Percentiles rank a stretch among this genome's conserved stretches.
Conservation (phyloP, 805 yeast genomes). For the Metschnikowia picachoensis region DNA sequence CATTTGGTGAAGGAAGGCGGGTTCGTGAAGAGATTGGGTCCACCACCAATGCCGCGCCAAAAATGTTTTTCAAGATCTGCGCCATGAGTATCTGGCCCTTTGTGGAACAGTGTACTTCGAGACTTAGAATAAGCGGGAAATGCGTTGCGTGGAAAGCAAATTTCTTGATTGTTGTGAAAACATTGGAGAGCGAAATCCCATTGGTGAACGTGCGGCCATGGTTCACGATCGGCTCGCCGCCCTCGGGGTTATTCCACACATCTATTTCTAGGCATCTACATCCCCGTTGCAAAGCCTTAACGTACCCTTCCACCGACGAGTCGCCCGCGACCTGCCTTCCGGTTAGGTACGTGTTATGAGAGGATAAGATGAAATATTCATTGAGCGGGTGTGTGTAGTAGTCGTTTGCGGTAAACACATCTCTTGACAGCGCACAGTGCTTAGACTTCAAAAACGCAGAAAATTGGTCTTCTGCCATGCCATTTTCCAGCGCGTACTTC, state of each 20-base stretch:
- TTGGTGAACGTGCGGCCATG: slow-evolving; percentile 87
- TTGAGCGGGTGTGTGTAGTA: slow-evolving; percentile 56
- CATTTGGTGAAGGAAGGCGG: slow-evolving; percentile 62
- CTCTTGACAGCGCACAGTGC: slow-evolving; percentile 9
- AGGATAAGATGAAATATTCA: slow-evolving; percentile 86
- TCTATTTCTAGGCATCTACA: slow-evolving; percentile 95
- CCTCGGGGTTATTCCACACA: slow-evolving; percentile 77
- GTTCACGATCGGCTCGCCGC: slow-evolving; percentile 75
- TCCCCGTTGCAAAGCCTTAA: slow-evolving; percentile 82
- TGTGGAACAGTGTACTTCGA: slow-evolving; percentile 75
- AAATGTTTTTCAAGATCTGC: slow-evolving; percentile 46
- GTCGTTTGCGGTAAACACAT: slow-evolving; percentile 6
- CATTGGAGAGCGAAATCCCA: slow-evolving; percentile 65
- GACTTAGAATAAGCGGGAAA: slow-evolving; percentile 77
- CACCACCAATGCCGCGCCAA: slow-evolving; percentile 56
- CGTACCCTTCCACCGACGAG: slow-evolving; percentile 86
- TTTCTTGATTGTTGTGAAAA: slow-evolving; percentile 67
- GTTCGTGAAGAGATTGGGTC: slow-evolving; percentile 31
- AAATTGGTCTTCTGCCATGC: slow-evolving; percentile 3
- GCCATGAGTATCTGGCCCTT: slow-evolving; percentile 64
- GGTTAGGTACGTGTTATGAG: slow-evolving; percentile 87
- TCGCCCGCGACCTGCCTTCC: slow-evolving; percentile 88
- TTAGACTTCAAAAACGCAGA: slow-evolving; percentile 10
- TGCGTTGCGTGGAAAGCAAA: slow-evolving; percentile 88
- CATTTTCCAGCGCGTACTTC: slow-evolving; percentile 17